phyloP scores from a whole-genome alignment of 2,329 filamentous ascomycete species.

The Ascochyta pisi region DNA sequence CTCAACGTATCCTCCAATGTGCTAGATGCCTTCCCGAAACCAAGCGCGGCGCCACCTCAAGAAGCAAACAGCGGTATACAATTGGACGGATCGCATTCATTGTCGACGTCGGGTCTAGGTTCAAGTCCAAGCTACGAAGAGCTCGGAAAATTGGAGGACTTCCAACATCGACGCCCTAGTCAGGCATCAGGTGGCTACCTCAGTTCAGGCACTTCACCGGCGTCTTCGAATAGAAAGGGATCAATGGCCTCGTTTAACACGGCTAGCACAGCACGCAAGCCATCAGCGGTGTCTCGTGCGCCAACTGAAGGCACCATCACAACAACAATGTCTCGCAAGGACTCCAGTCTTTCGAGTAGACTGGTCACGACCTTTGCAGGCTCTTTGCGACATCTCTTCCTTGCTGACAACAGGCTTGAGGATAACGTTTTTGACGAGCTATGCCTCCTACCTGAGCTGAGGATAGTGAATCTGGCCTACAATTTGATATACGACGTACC shows the following conservation, averaged over 20 bases:
- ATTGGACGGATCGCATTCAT: slow-evolving; percentile 52
- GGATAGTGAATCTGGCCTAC: slow-evolving; percentile 91
- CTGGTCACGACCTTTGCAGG: slow-evolving; percentile 86
- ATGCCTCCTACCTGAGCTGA: slow-evolving; percentile 79
- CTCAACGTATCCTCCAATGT: slow-evolving; percentile 97
- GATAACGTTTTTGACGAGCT: slow-evolving; percentile 96
- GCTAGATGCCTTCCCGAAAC: slow-evolving; percentile 88
- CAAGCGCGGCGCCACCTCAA: slow-evolving; percentile 71
- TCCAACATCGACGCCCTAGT: slow-evolving; percentile 75
- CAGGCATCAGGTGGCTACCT: slow-evolving; percentile 80
- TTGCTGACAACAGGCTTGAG: slow-evolving; percentile 92
- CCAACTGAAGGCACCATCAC: slow-evolving; percentile 65
- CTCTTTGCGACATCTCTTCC: slow-evolving; percentile 80
- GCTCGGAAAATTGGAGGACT: slow-evolving; percentile 69
- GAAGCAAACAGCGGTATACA: slow-evolving; percentile 42
- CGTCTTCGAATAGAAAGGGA: slow-evolving; percentile 71
- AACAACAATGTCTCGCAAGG: slow-evolving; percentile 74
- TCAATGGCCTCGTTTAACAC: slow-evolving; percentile 81
- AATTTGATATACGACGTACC: slow-evolving; percentile 95
- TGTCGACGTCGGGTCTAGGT: slow-evolving; percentile 51
- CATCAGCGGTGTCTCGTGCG: slow-evolving; percentile 77
- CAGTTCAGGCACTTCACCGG: slow-evolving; percentile 77
- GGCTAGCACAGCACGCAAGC: slow-evolving; percentile 66
- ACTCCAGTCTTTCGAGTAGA: slow-evolving; percentile 83
- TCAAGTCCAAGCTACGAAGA: slow-evolving; percentile 79